A percentile compares a stretch with the other conserved stretches of the same genome.
Conservation (phyloP, 768 basidiomycete species). For the Naganishia antarctica region DNA sequence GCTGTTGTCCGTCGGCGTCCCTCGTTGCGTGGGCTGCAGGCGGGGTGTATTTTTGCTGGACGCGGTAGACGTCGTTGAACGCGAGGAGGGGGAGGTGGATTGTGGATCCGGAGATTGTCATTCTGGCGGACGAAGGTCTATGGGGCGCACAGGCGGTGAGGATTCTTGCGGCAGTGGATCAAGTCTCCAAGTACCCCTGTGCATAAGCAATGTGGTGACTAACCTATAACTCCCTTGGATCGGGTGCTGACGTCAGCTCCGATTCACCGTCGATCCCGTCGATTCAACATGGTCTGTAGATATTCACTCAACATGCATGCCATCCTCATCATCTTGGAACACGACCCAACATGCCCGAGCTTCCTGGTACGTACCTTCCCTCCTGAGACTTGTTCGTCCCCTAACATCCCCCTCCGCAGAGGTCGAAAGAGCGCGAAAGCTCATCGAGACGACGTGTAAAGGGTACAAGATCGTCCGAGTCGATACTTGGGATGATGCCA, state of each 20-base stretch:
- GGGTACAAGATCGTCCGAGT: slow-evolving; percentile 59
- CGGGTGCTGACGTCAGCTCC: no score
- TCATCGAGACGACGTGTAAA: slow-evolving; percentile 56
- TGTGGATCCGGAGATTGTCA: neutral
- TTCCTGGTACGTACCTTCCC: slow-evolving; percentile 52
- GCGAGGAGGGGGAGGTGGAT: slow-evolving; percentile 44
- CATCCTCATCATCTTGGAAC: no score
- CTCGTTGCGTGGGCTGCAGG: slow-evolving; percentile 38
- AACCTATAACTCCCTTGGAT: no score
- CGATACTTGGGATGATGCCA: slow-evolving; percentile 59
- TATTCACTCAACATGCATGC: no score
- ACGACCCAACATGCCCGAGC: slow-evolving; percentile 54
- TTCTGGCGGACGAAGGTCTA: no score
- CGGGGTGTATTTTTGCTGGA: slow-evolving; percentile 62
- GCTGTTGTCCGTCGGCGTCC: neutral
- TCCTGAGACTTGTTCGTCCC: neutral
- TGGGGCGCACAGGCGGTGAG: no score
- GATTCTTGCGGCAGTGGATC: no score
- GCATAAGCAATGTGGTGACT: no score
- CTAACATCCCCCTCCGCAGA: slow-evolving; percentile 51
- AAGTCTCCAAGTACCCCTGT: no score
- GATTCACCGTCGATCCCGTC: no score
- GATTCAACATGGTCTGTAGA: no score
- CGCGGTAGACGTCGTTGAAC: slow-evolving; percentile 61
- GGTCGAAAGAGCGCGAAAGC: slow-evolving; percentile 63